phyloP scores from a whole-genome alignment of 768 basidiomycete species.

The Kwoniella sp. region DNA sequence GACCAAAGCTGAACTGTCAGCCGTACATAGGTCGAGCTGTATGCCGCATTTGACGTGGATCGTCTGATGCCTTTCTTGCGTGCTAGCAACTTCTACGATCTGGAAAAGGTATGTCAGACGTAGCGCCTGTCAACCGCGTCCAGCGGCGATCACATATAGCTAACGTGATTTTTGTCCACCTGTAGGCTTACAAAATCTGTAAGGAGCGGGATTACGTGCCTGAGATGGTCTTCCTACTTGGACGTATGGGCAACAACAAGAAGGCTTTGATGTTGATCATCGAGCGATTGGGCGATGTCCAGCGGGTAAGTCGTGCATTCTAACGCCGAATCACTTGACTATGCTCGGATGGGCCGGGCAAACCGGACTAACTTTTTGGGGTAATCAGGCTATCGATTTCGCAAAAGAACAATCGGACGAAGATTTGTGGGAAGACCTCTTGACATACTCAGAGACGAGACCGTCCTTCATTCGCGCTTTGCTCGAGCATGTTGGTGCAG shows the following conservation, averaged over 20 bases:
- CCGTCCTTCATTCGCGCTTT: slow-evolving; percentile 97
- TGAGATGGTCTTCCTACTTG: slow-evolving; percentile 97
- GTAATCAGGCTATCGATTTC: slow-evolving; percentile 88
- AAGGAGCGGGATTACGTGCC: slow-evolving; percentile 80
- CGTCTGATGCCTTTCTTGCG: slow-evolving; percentile 88
- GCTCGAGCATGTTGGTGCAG: slow-evolving; percentile 91
- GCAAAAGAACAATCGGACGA: slow-evolving; percentile 96
- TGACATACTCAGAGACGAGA: slow-evolving; percentile 89
- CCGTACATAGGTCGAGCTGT: slow-evolving; percentile 71
- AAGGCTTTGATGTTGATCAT: slow-evolving; percentile 91
- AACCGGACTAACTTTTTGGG: too few relatives aligned
- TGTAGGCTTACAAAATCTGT: slow-evolving; percentile 84
- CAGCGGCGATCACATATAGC: too few relatives aligned
- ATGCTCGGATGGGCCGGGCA: too few relatives aligned
- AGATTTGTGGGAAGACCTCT: slow-evolving; percentile 95
- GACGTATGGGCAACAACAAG: slow-evolving; percentile 97
- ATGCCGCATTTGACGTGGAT: slow-evolving; percentile 78
- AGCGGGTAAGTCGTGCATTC: slow-evolving; percentile 64
- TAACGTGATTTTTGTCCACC: too few relatives aligned
- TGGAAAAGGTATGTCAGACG: slow-evolving; percentile 71
- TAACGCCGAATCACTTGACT: not conserved
- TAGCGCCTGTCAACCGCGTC: too few relatives aligned
- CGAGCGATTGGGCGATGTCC: slow-evolving; percentile 87
- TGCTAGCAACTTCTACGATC: slow-evolving; percentile 84
- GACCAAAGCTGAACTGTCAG: not conserved